A percentile compares a stretch with the other conserved stretches of the same genome.
These are phyloP conservation scores for Leucocoprinus sp. DNA, from an alignment of 768 basidiomycete genomes.

Conservation along the genomic window DNA sequence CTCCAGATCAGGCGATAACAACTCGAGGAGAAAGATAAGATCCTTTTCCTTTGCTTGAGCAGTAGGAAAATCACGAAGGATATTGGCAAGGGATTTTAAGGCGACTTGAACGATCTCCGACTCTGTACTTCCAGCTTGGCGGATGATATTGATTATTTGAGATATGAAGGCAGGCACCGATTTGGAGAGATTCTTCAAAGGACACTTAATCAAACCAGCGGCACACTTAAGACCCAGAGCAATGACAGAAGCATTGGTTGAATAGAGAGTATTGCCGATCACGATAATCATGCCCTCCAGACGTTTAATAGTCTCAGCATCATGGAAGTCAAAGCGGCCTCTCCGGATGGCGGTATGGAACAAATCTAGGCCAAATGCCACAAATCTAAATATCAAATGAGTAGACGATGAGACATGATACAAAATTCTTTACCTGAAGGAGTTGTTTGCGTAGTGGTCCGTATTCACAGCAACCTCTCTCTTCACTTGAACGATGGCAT, in stretches of 20 bases:
- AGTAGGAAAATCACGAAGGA: slow-evolving; percentile 83
- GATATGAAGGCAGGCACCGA: slow-evolving; percentile 77
- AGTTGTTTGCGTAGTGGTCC: slow-evolving; percentile 80
- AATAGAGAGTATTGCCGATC: slow-evolving; percentile 90
- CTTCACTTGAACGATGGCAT: slow-evolving; percentile 73
- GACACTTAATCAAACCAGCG: slow-evolving; percentile 76
- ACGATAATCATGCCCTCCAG: slow-evolving; percentile 80
- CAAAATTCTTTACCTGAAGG: slow-evolving; percentile 58
- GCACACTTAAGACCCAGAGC: slow-evolving; percentile 70
- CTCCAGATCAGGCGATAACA: slow-evolving; percentile 85
- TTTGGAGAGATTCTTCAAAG: slow-evolving; percentile 63
- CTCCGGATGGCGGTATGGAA: slow-evolving; percentile 83
- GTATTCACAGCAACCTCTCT: slow-evolving; percentile 44
- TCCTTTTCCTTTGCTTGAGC: slow-evolving; percentile 86
- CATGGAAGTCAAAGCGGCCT: slow-evolving; percentile 78
- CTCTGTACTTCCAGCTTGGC: slow-evolving; percentile 77
- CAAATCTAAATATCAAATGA: slow-evolving; percentile 46
- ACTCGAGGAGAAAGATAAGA: slow-evolving; percentile 75
- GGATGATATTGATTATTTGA: slow-evolving; percentile 79
- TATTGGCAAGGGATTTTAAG: slow-evolving; percentile 74
- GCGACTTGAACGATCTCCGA: slow-evolving; percentile 86
- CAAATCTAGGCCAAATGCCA: slow-evolving; percentile 86
- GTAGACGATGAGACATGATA: background rate
- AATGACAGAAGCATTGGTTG: slow-evolving; percentile 68
- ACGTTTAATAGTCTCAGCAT: slow-evolving; percentile 65